Percentiles rank a stretch among this genome's conserved stretches.
Evolutionary conservation across 169 alveolate species (phyloP).

Genomic region (Babesia ovis): DNA sequence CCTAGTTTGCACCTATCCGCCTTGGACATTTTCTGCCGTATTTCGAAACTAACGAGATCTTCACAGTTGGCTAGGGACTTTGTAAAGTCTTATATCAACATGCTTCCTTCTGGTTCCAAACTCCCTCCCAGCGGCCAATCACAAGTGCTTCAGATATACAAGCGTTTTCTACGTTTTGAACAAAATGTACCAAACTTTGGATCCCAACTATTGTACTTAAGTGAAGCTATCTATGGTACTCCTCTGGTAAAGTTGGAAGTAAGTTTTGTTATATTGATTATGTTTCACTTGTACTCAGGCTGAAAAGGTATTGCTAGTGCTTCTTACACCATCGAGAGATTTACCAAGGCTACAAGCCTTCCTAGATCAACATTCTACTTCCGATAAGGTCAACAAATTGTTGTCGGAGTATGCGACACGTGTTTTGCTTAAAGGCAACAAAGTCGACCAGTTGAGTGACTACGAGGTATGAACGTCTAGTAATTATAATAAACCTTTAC

Average conservation of each 20-base stretch:
- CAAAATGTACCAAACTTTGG: slow-evolving; percentile 21
- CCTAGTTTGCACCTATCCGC: slow-evolving; percentile 22
- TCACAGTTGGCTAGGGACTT: slow-evolving; percentile 25
- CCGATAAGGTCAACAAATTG: slow-evolving; percentile 22
- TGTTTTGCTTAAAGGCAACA: slow-evolving; percentile 17
- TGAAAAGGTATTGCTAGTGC: slow-evolving; percentile 36
- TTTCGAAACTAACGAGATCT: slow-evolving; percentile 14
- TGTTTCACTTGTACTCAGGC: neutral
- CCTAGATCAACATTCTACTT: slow-evolving; percentile 15
- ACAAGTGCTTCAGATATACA: slow-evolving; percentile 30
- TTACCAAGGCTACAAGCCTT: neutral
- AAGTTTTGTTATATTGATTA: neutral
- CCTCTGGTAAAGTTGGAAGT: slow-evolving; percentile 28
- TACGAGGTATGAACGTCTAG: neutral
- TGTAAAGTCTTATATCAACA: slow-evolving; percentile 19
- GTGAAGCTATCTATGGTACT: slow-evolving; percentile 28
- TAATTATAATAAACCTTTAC: too few relatives aligned
- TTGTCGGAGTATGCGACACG: slow-evolving; percentile 25
- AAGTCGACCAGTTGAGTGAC: slow-evolving; percentile 43
- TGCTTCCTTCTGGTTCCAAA: slow-evolving; percentile 33
- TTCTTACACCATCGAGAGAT: slow-evolving; percentile 23
- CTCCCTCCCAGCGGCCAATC: slow-evolving; percentile 44
- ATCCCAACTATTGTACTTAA: slow-evolving; percentile 17
- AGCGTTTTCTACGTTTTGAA: slow-evolving; percentile 34
- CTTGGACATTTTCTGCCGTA: slow-evolving; percentile 20